Base-by-base conservation (phyloP, 805 yeast species). In the Yarrowia osloensis region DNA sequence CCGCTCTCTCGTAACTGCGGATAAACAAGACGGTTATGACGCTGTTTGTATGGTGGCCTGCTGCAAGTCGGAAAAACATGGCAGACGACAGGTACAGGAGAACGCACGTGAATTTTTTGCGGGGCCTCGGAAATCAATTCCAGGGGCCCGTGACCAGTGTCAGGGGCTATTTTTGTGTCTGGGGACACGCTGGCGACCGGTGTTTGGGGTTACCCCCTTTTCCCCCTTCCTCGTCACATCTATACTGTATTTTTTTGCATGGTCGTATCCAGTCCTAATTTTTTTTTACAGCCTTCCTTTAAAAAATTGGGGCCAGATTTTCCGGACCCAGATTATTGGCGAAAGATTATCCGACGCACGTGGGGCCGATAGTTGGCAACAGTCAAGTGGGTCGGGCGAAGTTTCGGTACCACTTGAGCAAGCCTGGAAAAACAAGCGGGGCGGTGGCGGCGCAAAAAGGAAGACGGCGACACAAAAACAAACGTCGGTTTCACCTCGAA, bases 61-160 rank as follows among this genome's bases (percentile, higher is more conserved):
- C 57, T 50, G 57, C 57, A 50, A 33, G 55, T 49, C 57, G 57
- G 57, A 50, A 50, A 50, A 50, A 50, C 57, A 49, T 49, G 55
- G 55, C 55, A n/a, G n/a, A n/a, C n/a, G n/a, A 29, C 24, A 49
- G 13, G 31, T 39, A 35, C 31, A 50, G 22, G 40, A 3, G 5
- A 6, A 19, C 9, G 37, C 28, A 33, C 19, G 29, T 50, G 57
- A 33, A 33, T 29, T 29, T 44, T 24, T 11, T 4, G 21, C 28
- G n/a, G 33, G 50, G 21, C 13, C 31, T 24, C 31, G 8, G 31
- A 15, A 17, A 26, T n/a, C 49, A 19, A 22, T 13, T 21, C n/a
- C 3, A 0, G 15, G 31, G 4, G 13, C 13, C 21, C 6, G 2
- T 13, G n/a, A 26, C 37, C 29, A 29, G 22, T 17, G 17, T 19